A percentile compares a stretch with the other conserved stretches of the same genome.
Conservation (phyloP, 2,329 filamentous ascomycete genomes). For the Stenocarpella maydis region DNA sequence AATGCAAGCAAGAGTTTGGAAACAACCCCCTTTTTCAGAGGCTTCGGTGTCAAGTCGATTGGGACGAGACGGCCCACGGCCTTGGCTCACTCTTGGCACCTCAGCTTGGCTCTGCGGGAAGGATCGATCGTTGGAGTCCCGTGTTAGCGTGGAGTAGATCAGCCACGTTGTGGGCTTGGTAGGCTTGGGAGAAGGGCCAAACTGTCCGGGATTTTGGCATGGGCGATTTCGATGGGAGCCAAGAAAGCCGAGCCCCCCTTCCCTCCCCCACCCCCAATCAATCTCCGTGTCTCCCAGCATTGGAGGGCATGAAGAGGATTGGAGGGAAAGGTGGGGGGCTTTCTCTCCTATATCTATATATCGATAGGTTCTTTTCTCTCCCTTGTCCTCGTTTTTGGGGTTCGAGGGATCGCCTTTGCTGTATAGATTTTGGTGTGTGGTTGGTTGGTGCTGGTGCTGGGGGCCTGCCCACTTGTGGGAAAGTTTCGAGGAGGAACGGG, state of each 20-base stretch:
- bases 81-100: slow-evolving; percentile 24
- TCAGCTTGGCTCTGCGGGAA: slow-evolving; percentile 29
- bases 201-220: neutral
- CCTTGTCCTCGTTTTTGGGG: slow-evolving; percentile 15
- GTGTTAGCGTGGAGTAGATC: slow-evolving; percentile 14
- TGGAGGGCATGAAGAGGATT: neutral
- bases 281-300: neutral
- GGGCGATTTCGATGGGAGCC: slow-evolving; percentile 1
- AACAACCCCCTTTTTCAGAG: neutral
- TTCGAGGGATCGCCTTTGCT: neutral
- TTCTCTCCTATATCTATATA: slow-evolving; percentile 10
- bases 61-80: slow-evolving; percentile 7
- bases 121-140: slow-evolving; percentile 2
- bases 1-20: neutral
- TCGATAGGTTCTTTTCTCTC: slow-evolving; percentile 5
- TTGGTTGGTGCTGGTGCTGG: too few relatives aligned
- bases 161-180: slow-evolving; percentile 7
- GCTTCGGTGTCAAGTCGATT: slow-evolving; percentile 20
- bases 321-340: neutral
- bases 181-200: slow-evolving; percentile 14
- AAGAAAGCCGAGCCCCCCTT: slow-evolving; percentile 24
- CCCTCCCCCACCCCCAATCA: neutral
- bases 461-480: too few relatives aligned
- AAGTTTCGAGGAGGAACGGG: too few relatives aligned
- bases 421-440: too few relatives aligned